Evolutionary conservation across 2,329 filamentous ascomycete species (phyloP).

Genomic region (Cordyceps tenuipes): DNA sequence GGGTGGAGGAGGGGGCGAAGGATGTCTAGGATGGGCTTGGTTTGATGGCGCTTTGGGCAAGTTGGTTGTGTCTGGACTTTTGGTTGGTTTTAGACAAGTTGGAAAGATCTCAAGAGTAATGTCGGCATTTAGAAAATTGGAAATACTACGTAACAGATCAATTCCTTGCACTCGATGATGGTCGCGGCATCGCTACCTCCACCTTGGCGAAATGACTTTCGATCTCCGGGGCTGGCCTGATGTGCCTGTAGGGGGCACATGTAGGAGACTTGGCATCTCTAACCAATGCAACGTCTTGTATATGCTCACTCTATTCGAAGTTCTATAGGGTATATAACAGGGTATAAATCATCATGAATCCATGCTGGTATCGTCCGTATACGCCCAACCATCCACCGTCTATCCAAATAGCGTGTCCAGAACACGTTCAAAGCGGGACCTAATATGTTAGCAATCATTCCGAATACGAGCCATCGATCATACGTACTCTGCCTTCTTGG

Average conservation of each 20-base stretch:
- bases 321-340: neutral
- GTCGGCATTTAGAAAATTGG: neutral
- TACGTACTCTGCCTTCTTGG: conserved; percentile 42
- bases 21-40: neutral
- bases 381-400: neutral
- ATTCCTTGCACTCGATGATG: too few relatives aligned
- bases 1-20: neutral
- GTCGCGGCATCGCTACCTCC: too few relatives aligned
- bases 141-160: neutral
- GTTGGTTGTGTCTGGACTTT: neutral
- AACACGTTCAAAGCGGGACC: conserved; percentile 15
- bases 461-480: neutral
- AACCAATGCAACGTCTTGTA: neutral
- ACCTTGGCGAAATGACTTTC: too few relatives aligned
- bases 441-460: neutral
- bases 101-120: neutral
- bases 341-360: neutral
- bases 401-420: conserved; percentile 17
- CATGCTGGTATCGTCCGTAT: neutral
- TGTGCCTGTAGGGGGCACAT: too few relatives aligned
- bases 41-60: neutral
- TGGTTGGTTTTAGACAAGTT: neutral
- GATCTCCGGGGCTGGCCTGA: too few relatives aligned
- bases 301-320: neutral
- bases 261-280: too few relatives aligned